Evolutionary conservation across 495 filamentous ascomycete species (phyloP).

Genomic region (Choiromyces venosus): DNA sequence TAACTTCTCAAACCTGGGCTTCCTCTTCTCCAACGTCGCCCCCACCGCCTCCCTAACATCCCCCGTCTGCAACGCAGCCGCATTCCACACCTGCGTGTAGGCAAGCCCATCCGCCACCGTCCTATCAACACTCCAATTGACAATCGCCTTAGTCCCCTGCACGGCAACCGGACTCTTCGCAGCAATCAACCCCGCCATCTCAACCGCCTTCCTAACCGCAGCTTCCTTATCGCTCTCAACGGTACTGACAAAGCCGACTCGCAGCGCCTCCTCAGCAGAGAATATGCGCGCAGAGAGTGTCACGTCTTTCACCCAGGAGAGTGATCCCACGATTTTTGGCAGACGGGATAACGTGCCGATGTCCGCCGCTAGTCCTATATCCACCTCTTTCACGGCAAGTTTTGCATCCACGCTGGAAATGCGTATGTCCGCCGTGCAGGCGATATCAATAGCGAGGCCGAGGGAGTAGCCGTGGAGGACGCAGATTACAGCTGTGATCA

Average conservation of each 20-base stretch:
- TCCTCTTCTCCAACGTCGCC: conserved; percentile 71
- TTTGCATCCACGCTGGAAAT: conserved; percentile 58
- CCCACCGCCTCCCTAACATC: conserved; percentile 71
- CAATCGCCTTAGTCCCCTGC: conserved; percentile 84
- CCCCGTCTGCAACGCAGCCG: conserved; percentile 68
- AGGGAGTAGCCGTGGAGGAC: conserved; percentile 75
- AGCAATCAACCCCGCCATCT: conserved; percentile 63
- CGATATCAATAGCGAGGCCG: conserved; percentile 81
- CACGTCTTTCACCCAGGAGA: conserved; percentile 89
- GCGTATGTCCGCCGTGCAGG: conserved; percentile 71
- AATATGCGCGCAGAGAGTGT: conserved; percentile 72
- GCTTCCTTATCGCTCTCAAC: conserved; percentile 62
- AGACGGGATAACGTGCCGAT: conserved; percentile 81
- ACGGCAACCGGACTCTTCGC: conserved; percentile 86
- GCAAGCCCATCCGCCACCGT: conserved; percentile 69
- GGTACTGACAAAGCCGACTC: conserved; percentile 78
- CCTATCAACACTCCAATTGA: conserved; percentile 81
- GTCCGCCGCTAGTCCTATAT: conserved; percentile 91
- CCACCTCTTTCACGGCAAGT: conserved; percentile 88
- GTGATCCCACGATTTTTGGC: conserved; percentile 72
- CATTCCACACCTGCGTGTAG: conserved; percentile 86
- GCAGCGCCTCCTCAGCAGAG: conserved; percentile 67
- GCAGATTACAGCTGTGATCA: conserved; percentile 62
- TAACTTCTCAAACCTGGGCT: conserved; percentile 80
- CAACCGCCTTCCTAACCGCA: conserved; percentile 57